phyloP scores from a whole-genome alignment of 2,329 filamentous ascomycete species.

The Parascedosporium putredinis region DNA sequence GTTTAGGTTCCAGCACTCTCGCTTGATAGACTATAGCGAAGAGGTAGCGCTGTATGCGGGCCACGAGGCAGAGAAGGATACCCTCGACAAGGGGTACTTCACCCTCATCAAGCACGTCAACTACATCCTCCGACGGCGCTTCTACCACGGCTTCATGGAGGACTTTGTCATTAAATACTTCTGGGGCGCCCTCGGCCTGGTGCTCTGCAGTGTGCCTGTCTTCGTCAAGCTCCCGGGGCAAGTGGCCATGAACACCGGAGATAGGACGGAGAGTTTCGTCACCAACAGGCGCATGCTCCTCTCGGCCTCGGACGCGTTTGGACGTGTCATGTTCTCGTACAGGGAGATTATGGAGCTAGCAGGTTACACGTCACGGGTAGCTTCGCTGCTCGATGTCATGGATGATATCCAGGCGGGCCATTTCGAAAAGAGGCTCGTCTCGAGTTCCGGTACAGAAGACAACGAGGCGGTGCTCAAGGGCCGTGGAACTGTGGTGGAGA shows the following conservation, averaged over 20 bases:
- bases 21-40: slow-evolving; percentile 91
- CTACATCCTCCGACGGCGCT: slow-evolving; percentile 75
- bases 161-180: slow-evolving; percentile 99
- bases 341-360: slow-evolving; percentile 94
- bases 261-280: slow-evolving; percentile 69
- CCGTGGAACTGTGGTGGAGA: slow-evolving; percentile 73
- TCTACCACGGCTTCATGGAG: slow-evolving; percentile 99
- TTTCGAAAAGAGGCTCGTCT: slow-evolving; percentile 95
- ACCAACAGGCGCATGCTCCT: slow-evolving; percentile 89
- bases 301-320: slow-evolving; percentile 89
- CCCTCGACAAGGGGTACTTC: slow-evolving; percentile 95
- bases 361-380: slow-evolving; percentile 87
- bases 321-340: slow-evolving; percentile 94
- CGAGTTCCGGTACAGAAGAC: slow-evolving; percentile 69
- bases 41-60: slow-evolving; percentile 88
- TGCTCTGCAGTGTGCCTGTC: slow-evolving; percentile 89
- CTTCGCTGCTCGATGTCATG: slow-evolving; percentile 85
- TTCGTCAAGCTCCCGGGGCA: slow-evolving; percentile 85
- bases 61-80: slow-evolving; percentile 91
- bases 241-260: slow-evolving; percentile 54
- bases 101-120: slow-evolving; percentile 99
- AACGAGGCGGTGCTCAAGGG: slow-evolving; percentile 76
- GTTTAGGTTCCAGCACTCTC: slow-evolving; percentile 89
- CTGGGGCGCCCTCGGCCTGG: slow-evolving; percentile 85
- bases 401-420: slow-evolving; percentile 81